These are phyloP conservation scores for Immersiporthe knoxdaviesiana DNA, from an alignment of 2,329 filamentous ascomycete genomes.

Conservation along the genomic window DNA sequence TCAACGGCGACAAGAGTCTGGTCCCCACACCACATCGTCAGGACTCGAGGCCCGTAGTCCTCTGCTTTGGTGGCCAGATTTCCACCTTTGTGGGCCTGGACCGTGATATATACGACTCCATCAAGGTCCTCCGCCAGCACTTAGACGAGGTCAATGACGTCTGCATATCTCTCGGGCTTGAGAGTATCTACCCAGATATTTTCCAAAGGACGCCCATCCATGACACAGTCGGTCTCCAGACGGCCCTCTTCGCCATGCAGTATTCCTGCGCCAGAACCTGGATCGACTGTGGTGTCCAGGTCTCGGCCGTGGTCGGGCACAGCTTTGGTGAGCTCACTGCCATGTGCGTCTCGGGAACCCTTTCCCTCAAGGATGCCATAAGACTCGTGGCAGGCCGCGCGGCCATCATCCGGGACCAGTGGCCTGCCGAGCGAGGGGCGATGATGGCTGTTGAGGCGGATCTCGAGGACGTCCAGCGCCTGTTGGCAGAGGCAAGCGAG, in stretches of 20 bases:
- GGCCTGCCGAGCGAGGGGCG: conserved; percentile 42
- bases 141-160: conserved; percentile 33
- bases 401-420: conserved; percentile 36
- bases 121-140: conserved; percentile 33
- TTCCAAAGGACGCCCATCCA: conserved; percentile 35
- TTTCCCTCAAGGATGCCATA: conserved; percentile 39
- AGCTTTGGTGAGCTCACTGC: conserved; percentile 49
- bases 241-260: conserved; percentile 45
- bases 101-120: conserved; percentile 36
- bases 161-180: conserved; percentile 28
- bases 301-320: conserved; percentile 42
- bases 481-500: neutral
- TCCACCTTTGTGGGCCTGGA: conserved; percentile 39
- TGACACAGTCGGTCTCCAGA: conserved; percentile 42
- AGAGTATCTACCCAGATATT: conserved; percentile 39
- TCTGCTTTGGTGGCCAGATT: conserved; percentile 32
- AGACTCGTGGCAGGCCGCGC: conserved; percentile 38
- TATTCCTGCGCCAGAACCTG: conserved; percentile 41
- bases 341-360: conserved; percentile 40
- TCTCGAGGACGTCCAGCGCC: conserved; percentile 2
- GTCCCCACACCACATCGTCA: conserved; percentile 31
- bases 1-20: conserved; percentile 10
- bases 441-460: conserved; percentile 43
- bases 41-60: conserved; percentile 12
- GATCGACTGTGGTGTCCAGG: conserved; percentile 42